Conservation (phyloP, 1,284 basidiomycete species). For the Heterobasidion parviporum region DNA sequence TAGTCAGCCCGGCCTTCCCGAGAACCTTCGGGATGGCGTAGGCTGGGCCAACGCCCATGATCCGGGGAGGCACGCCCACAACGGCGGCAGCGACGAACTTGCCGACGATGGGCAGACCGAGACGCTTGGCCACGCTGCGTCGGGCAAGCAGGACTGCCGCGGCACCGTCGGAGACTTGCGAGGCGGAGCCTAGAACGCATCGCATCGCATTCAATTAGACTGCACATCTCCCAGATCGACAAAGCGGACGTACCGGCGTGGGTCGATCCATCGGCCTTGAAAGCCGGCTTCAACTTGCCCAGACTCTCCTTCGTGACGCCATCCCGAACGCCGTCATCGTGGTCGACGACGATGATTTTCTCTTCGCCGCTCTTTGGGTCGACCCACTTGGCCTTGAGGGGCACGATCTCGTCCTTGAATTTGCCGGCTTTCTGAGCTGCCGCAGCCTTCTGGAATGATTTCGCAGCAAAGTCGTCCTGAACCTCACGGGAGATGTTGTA, state of each 20-base stretch:
- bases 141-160: slow-evolving; percentile 89
- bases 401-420: slow-evolving; percentile 90
- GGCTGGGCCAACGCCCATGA: slow-evolving; percentile 91
- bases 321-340: slow-evolving; percentile 88
- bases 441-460: slow-evolving; percentile 82
- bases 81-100: slow-evolving; percentile 80
- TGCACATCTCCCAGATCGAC: not conserved
- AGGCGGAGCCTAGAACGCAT: slow-evolving; percentile 63
- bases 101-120: slow-evolving; percentile 87
- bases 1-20: slow-evolving; percentile 61
- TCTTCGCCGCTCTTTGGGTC: slow-evolving; percentile 86
- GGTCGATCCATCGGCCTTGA: slow-evolving; percentile 82
- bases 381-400: slow-evolving; percentile 66
- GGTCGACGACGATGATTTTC: slow-evolving; percentile 71
- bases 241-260: slow-evolving; percentile 57
- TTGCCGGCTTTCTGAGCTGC: slow-evolving; percentile 86
- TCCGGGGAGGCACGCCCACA: slow-evolving; percentile 80
- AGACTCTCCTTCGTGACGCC: slow-evolving; percentile 88
- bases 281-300: slow-evolving; percentile 90
- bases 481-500: slow-evolving; percentile 65
- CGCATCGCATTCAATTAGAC: not conserved
- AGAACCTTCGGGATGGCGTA: slow-evolving; percentile 84
- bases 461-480: slow-evolving; percentile 85
- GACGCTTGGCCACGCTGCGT: slow-evolving; percentile 80
- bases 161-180: slow-evolving; percentile 96